Percentiles rank a stretch among this genome's conserved stretches.
phyloP scores from a whole-genome alignment of 1,139 yeast genomes.

The Pichia sp. region DNA sequence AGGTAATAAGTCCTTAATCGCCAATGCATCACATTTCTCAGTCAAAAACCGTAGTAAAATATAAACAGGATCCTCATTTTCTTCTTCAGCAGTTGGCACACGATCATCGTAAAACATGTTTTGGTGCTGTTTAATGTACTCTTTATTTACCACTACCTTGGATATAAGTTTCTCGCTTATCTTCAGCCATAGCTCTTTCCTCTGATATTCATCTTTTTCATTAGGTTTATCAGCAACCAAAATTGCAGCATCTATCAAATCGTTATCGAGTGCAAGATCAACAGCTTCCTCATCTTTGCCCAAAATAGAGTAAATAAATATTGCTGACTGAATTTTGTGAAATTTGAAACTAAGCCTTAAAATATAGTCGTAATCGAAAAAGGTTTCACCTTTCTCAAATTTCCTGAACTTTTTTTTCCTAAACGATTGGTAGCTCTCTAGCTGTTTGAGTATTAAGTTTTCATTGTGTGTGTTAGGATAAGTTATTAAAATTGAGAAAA shows the following conservation, averaged over 20 bases:
- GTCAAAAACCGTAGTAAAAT: constrained; percentile 39
- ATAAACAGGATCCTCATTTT: constrained; percentile 20
- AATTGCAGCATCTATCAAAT: constrained; percentile 58
- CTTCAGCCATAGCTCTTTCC: constrained; percentile 72
- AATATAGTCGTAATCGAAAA: constrained; percentile 67
- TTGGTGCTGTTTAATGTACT: constrained; percentile 25
- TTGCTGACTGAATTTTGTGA: constrained; percentile 59
- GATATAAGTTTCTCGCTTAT: constrained; percentile 59
- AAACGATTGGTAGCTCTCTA: constrained; percentile 35
- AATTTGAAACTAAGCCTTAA: constrained; percentile 66
- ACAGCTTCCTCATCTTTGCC: constrained; percentile 79
- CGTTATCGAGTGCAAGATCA: constrained; percentile 60
- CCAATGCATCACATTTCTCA: constrained; percentile 52
- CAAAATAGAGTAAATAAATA: constrained; percentile 63
- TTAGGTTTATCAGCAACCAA: constrained; percentile 50
- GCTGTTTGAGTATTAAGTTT: constrained; percentile 41
- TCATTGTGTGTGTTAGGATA: constrained; percentile 43
- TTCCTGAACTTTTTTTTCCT: constrained; percentile 15
- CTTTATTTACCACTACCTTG: constrained; percentile 29
- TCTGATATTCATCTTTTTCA: constrained; percentile 34
- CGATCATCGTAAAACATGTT: constrained; percentile 18
- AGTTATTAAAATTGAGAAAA: constrained; percentile 66
- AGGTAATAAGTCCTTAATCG: constrained; percentile 79
- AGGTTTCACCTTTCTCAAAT: constrained; percentile 20
- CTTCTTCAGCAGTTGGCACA: neutral